phyloP scores from a whole-genome alignment of 164 flowering plant species.

The Annona squamosa region DNA sequence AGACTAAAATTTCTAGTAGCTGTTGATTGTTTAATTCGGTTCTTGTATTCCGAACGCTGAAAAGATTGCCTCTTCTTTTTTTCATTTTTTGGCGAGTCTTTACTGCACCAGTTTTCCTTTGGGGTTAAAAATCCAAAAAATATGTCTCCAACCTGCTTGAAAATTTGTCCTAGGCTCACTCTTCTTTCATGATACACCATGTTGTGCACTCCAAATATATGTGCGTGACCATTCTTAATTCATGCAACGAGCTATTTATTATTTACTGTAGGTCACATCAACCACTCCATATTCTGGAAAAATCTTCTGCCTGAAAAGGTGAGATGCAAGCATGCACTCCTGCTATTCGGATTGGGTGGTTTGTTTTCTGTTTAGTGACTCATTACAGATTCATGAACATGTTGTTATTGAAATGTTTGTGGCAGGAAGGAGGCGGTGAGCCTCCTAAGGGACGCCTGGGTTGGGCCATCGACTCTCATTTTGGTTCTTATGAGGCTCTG shows the following conservation, averaged over 20 bases:
- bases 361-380: neutral
- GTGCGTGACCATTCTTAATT: neutral
- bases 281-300: constrained; percentile 97
- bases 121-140: neutral
- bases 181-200: neutral
- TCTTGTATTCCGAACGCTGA: no score
- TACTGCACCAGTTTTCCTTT: neutral
- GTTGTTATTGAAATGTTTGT: constrained; percentile 6
- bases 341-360: neutral
- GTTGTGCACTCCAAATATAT: neutral
- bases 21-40: no score
- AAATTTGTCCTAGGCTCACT: neutral
- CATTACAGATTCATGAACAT: neutral
- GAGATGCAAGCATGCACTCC: constrained; percentile 18
- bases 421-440: constrained; percentile 95
- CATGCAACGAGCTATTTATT: neutral
- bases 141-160: neutral
- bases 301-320: constrained; percentile 70
- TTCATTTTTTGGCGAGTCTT: no score
- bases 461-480: constrained; percentile 67
- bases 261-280: constrained; percentile 66
- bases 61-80: no score
- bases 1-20: no score
- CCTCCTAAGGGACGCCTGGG: constrained; percentile 77
- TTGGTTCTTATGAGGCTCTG: constrained; percentile 70